A percentile compares a stretch with the other conserved stretches of the same genome.
Evolutionary conservation across 192 early-diverging fungal genomes (phyloP).

Genomic region (Funneliformis mosseae): DNA sequence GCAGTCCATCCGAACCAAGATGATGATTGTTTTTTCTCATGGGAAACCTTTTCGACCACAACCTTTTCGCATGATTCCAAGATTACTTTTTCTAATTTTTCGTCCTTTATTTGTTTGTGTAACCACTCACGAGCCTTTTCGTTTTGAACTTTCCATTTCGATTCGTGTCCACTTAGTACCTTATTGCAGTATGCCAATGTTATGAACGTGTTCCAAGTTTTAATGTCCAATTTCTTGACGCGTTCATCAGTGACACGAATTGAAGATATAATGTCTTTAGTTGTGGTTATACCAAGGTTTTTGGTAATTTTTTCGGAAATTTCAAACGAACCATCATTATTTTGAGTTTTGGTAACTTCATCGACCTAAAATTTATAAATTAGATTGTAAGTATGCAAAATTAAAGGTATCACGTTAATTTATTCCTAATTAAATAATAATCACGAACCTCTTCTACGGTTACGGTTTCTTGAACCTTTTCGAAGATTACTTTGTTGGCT

Average conservation of each 20-base stretch:
- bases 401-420: no score
- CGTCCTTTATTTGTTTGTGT: background rate
- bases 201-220: background rate
- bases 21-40: background rate
- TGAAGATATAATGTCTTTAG: background rate
- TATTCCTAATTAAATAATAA: no score
- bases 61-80: background rate
- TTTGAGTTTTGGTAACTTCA: background rate
- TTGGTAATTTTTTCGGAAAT: background rate
- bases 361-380: background rate
- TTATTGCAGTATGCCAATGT: background rate
- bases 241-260: background rate
- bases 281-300: background rate
- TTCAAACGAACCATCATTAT: background rate
- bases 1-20: background rate
- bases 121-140: background rate
- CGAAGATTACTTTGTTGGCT: background rate
- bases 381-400: background rate
- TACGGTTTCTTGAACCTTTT: background rate
- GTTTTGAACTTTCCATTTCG: background rate
- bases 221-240: background rate
- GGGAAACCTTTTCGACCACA: background rate
- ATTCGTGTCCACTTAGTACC: background rate
- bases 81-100: background rate
- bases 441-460: background rate